These are phyloP conservation scores for Capsicum baccatum DNA, from an alignment of 257 asterid species.

Conservation along the genomic window DNA sequence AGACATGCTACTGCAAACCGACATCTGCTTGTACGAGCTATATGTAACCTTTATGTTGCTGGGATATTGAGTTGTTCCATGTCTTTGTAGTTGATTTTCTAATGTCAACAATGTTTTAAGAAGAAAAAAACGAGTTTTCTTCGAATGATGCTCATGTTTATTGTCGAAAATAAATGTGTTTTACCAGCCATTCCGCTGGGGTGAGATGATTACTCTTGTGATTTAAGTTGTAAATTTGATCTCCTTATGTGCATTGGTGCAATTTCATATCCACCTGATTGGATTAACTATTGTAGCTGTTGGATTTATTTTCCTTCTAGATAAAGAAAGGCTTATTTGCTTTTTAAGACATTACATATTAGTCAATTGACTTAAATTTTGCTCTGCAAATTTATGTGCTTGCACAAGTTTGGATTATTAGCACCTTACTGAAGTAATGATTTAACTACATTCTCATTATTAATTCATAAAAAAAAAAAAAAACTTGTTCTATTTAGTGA, in stretches of 20 bases:
- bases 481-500: too few species aligned
- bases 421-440: too few species aligned
- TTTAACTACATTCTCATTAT: not conserved
- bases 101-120: constrained; percentile 4
- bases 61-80: not conserved
- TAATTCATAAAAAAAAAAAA: too few species aligned
- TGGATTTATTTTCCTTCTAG: not conserved
- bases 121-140: not conserved
- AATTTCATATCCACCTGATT: too few species aligned
- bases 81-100: not conserved
- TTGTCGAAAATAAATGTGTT: constrained; percentile 4
- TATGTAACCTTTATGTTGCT: constrained; percentile 25
- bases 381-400: not conserved
- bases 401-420: too few species aligned
- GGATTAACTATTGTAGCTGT: too few species aligned
- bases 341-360: not conserved
- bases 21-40: constrained; percentile 20
- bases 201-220: not conserved
- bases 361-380: not conserved
- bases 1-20: not conserved
- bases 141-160: not conserved
- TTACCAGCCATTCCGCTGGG: not conserved
- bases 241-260: too few species aligned
- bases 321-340: not conserved
- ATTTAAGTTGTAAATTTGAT: not conserved